Conservation (phyloP, 257 asterid genomes). For the Scutellaria barbata region DNA sequence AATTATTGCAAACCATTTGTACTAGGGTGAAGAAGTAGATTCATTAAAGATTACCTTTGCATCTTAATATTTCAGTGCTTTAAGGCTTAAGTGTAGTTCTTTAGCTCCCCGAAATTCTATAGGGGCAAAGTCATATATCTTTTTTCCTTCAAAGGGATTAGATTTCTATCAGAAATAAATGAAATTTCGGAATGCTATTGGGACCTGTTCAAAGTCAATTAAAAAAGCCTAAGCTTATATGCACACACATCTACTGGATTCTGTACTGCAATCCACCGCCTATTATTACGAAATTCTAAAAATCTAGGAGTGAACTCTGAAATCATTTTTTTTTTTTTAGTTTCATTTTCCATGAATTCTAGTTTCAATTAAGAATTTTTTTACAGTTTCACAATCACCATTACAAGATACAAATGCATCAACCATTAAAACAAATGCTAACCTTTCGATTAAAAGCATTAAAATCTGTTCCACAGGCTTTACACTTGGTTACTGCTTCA, state of each 20-base stretch:
- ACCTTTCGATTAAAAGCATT: constrained; percentile 86
- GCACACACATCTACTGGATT: not conserved
- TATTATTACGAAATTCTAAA: not conserved
- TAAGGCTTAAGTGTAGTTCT: not conserved
- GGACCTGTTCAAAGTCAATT: not conserved
- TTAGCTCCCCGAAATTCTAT: not conserved
- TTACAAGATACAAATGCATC: not conserved
- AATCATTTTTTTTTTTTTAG: not conserved
- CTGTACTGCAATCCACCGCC: not conserved
- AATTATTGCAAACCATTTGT: not conserved
- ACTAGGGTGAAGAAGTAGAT: constrained; percentile 1
- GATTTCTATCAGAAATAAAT: not conserved
- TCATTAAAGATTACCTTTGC: not conserved
- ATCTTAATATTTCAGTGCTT: not conserved
- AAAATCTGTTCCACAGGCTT: constrained; percentile 65
- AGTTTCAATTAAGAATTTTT: no score
- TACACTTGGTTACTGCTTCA: constrained; percentile 79
- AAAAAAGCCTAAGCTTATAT: not conserved
- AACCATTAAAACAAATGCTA: constrained; percentile 36
- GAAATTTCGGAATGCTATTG: not conserved
- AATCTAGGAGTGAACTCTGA: not conserved
- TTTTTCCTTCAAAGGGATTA: not conserved
- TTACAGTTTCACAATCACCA: not conserved
- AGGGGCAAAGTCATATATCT: not conserved
- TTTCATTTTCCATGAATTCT: not conserved